Percentiles rank a stretch among this genome's conserved stretches.
phyloP scores from a whole-genome alignment of 345 rosid genomes.

The Hirschfeldia incana region DNA sequence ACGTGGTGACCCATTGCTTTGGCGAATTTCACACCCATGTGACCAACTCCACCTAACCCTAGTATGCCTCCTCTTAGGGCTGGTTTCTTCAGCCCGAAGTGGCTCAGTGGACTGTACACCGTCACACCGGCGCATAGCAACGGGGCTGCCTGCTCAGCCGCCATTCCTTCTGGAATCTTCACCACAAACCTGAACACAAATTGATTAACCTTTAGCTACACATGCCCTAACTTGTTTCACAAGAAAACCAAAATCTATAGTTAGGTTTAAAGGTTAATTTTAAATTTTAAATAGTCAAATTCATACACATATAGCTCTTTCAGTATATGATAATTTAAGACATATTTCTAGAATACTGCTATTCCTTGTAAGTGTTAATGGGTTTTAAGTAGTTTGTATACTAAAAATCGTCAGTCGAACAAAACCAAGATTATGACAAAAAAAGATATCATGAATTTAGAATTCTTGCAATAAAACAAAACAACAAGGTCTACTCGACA shows the following conservation, averaged over 20 bases:
- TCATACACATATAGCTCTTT: background rate
- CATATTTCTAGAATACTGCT: too few species aligned
- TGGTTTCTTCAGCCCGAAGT: conserved; percentile 62
- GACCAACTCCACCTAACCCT: conserved; percentile 97
- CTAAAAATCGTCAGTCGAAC: too few species aligned
- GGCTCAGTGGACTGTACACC: conserved; percentile 81
- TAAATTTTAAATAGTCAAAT: background rate
- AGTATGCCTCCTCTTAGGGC: conserved; percentile 83
- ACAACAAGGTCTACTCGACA: too few species aligned
- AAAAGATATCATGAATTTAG: too few species aligned
- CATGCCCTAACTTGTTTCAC: background rate
- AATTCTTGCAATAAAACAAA: too few species aligned
- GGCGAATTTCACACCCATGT: conserved; percentile 95
- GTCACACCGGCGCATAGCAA: conserved; percentile 86
- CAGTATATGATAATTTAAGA: too few species aligned
- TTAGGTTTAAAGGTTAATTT: background rate
- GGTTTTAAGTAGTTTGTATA: too few species aligned
- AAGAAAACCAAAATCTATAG: conserved; percentile 22
- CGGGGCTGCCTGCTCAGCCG: conserved; percentile 84
- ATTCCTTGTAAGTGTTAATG: too few species aligned
- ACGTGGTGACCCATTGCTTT: conserved; percentile 96
- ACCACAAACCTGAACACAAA: conserved; percentile 59
- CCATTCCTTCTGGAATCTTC: conserved; percentile 85
- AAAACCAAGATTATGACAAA: too few species aligned
- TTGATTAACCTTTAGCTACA: conserved; percentile 1